Percentiles rank a stretch among this genome's conserved stretches.
Conservation (phyloP, 805 yeast species). For the Wickerhamomyces canadensis region DNA sequence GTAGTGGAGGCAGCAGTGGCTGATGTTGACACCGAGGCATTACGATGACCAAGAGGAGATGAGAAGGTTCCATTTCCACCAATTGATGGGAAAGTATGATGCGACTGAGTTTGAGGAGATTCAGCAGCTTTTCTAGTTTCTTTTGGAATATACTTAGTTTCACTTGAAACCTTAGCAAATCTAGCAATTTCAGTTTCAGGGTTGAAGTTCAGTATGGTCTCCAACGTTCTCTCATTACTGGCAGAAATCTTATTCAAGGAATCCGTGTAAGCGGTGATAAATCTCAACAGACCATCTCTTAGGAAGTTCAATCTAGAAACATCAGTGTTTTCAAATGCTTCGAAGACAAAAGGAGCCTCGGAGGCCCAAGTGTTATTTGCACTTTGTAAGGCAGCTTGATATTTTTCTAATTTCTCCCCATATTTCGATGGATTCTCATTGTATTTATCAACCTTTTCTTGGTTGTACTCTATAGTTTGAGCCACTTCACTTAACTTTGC, state of each 20-base stretch:
- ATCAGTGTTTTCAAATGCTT: constrained; percentile 70
- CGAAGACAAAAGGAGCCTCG: constrained; percentile 72
- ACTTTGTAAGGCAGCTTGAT: constrained; percentile 33
- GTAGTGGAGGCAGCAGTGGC: constrained; percentile 13
- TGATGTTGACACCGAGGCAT: constrained; percentile 16
- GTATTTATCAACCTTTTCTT: constrained; percentile 35
- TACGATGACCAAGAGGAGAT: constrained; percentile 11
- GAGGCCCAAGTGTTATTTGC: constrained; percentile 65
- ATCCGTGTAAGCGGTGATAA: constrained; percentile 57
- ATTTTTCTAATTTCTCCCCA: constrained; percentile 26
- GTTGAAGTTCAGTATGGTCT: constrained; percentile 57
- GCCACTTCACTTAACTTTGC: constrained; percentile 40
- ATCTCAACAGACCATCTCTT: constrained; percentile 61
- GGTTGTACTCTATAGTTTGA: constrained; percentile 33
- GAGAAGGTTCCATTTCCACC: constrained; percentile 1
- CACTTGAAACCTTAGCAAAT: constrained; percentile 40
- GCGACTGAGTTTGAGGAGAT: constrained; percentile 12
- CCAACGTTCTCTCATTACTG: constrained; percentile 59
- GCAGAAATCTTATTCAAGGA: constrained; percentile 37
- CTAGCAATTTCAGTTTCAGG: constrained; percentile 56
- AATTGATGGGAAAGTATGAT: constrained; percentile 1
- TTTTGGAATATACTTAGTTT: constrained; percentile 19
- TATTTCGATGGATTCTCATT: constrained; percentile 15
- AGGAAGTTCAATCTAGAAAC: constrained; percentile 52
- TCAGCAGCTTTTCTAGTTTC: constrained; percentile 25